These are phyloP conservation scores for Tuber melanosporum DNA, from an alignment of 495 filamentous ascomycete genomes.

Conservation along the genomic window DNA sequence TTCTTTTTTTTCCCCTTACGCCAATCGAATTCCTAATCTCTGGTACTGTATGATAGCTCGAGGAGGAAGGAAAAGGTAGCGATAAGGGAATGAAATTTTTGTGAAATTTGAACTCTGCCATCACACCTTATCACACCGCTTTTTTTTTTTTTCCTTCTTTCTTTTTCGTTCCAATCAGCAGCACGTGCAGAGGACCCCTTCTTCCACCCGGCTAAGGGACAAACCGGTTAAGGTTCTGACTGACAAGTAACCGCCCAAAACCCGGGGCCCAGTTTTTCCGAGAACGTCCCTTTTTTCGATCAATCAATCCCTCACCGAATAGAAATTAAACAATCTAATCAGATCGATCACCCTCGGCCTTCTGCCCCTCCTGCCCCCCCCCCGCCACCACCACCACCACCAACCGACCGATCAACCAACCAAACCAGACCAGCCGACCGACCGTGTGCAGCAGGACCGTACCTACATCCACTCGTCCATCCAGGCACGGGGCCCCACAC, in stretches of 20 bases:
- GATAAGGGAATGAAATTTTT: not conserved
- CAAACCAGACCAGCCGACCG: constrained; percentile 19
- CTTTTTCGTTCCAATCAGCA: not conserved
- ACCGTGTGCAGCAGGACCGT: constrained; percentile 13
- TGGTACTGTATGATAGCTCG: too few species aligned
- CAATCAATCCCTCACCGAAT: constrained; percentile 3
- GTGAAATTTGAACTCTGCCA: not conserved
- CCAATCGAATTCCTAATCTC: not conserved
- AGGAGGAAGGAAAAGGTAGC: too few species aligned
- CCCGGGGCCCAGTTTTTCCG: not conserved
- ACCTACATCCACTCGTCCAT: not conserved
- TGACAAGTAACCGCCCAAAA: not conserved
- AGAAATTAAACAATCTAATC: constrained; percentile 25
- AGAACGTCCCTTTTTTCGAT: not conserved
- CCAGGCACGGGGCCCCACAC: not conserved
- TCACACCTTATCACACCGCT: not conserved
- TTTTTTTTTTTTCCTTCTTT: not conserved
- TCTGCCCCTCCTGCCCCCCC: constrained; percentile 3
- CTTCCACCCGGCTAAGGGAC: not conserved
- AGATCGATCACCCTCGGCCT: constrained; percentile 17
- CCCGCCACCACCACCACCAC: constrained; percentile 25
- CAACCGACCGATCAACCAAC: constrained; percentile 20
- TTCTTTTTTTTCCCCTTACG: not conserved
- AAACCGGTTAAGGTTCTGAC: not conserved
- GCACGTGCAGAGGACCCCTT: not conserved